phyloP scores from a whole-genome alignment of 495 filamentous ascomycete genomes.

The Darksidea phi region DNA sequence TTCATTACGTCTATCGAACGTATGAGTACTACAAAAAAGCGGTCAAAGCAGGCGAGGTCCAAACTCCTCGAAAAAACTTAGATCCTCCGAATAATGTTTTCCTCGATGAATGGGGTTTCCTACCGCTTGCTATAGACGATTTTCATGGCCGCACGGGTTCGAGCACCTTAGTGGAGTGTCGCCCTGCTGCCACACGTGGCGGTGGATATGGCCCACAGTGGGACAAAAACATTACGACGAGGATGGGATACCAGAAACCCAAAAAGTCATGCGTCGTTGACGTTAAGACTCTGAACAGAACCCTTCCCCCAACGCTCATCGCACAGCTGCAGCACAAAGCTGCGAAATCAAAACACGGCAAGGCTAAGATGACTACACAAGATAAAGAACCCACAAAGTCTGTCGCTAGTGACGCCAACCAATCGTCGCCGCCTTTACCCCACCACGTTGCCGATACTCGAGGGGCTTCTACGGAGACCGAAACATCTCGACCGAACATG shows the following conservation, averaged over 20 bases:
- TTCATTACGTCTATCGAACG: constrained; percentile 60
- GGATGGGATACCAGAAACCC: too few species aligned
- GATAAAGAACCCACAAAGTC: background rate
- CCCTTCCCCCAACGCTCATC: too few species aligned
- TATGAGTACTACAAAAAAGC: constrained; percentile 56
- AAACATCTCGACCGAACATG: too few species aligned
- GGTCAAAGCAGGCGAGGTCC: constrained; percentile 54
- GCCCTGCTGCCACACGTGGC: background rate
- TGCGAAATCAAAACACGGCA: background rate
- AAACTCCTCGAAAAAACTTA: too few species aligned
- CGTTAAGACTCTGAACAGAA: too few species aligned
- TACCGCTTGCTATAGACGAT: too few species aligned
- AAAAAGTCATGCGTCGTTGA: too few species aligned
- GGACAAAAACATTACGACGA: background rate
- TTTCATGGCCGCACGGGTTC: background rate
- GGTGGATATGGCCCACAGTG: background rate
- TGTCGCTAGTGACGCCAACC: background rate
- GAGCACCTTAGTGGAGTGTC: background rate
- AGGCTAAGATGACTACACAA: background rate
- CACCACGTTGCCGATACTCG: too few species aligned
- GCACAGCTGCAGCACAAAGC: too few species aligned
- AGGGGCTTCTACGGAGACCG: too few species aligned
- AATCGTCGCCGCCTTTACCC: background rate
- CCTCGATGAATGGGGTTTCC: too few species aligned
- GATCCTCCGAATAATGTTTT: too few species aligned